Evolutionary conservation across 495 filamentous ascomycete species (phyloP), one percentile per base, ranked within the genome.

Genomic region (Trypethelium eluteriae): DNA sequence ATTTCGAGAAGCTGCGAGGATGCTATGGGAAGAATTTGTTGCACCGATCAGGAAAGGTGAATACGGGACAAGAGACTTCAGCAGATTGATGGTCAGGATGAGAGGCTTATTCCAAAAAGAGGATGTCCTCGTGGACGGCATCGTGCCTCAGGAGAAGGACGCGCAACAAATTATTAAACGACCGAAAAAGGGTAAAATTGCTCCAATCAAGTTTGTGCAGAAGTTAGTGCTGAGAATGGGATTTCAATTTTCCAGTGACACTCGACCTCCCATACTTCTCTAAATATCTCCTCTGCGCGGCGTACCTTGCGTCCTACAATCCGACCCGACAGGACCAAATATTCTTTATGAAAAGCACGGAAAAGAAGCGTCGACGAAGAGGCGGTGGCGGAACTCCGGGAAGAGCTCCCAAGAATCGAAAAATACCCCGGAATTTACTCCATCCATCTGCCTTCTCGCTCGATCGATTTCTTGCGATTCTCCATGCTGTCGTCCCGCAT

Each of bases 291-390:
- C 83, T 98, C 14, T 83, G 93, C 46, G 89, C 92, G 62, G 87
- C 93, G 32, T 98, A 96, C 77, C 85, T 98, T 3, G 91, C 93
- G 67, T 96, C 92, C 3, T 90, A 93, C 79, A 98, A 90, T 72
- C 86, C 90, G 0, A 81, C 91, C 18, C 79, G 86, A 50, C 83
- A 88, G 46, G 94, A 98, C 75, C 81, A 85, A 2, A 82, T 86
- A 38, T 87, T 93, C 72, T 98, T 98, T 80, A 93, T 88, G 64
- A 95, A 92, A 65, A 83, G 85, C 73, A 85, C 86, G 64, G 85
- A 89, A 3, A 84, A 80, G 63, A 80, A 80, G 69, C 79, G 81
- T 38, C 77, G 79, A 34, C 79, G 79, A 68, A 76, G 76, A 41
- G 75, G 79, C 7, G 75, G 77, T 39, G 76, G 73, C 16, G 71